Evolutionary conservation across 2,329 filamentous ascomycete genomes (phyloP).

Genomic region (Phoma herbarum): DNA sequence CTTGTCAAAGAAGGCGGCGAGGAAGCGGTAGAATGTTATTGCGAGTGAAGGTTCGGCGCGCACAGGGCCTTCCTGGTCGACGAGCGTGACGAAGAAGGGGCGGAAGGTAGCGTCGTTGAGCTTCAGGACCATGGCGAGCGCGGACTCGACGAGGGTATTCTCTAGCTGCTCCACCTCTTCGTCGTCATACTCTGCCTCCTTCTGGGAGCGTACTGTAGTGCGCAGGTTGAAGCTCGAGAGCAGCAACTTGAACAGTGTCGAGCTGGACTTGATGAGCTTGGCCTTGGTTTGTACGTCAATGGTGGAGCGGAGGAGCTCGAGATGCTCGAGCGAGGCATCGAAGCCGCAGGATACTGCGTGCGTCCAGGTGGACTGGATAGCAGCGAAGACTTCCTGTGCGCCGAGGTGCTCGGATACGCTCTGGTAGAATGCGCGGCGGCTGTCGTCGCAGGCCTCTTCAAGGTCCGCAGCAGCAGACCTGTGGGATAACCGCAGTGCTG

Average conservation of each 20-base stretch:
- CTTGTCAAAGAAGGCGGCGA: slow-evolving; percentile 79
- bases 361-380: slow-evolving; percentile 76
- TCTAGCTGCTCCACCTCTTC: slow-evolving; percentile 69
- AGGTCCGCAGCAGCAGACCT: slow-evolving; percentile 71
- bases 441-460: slow-evolving; percentile 69
- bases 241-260: slow-evolving; percentile 70
- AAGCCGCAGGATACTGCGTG: slow-evolving; percentile 70
- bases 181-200: slow-evolving; percentile 56
- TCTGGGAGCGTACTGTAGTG: slow-evolving; percentile 48
- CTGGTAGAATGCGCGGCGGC: slow-evolving; percentile 73
- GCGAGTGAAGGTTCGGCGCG: slow-evolving; percentile 59
- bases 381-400: slow-evolving; percentile 76
- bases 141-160: slow-evolving; percentile 70
- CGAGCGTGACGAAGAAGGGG: slow-evolving; percentile 85
- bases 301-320: slow-evolving; percentile 73
- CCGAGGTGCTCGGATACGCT: slow-evolving; percentile 81
- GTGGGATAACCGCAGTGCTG: slow-evolving; percentile 75
- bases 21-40: slow-evolving; percentile 82
- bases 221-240: slow-evolving; percentile 71
- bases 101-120: slow-evolving; percentile 93
- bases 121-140: slow-evolving; percentile 93
- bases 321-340: slow-evolving; percentile 66
- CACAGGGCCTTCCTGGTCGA: slow-evolving; percentile 71
- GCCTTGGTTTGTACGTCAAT: slow-evolving; percentile 82
- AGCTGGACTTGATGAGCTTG: slow-evolving; percentile 77